Evolutionary conservation across 306 rosid species (phyloP), one percentile per base, ranked within the genome.

Genomic region (Cicer chorassanicum): DNA sequence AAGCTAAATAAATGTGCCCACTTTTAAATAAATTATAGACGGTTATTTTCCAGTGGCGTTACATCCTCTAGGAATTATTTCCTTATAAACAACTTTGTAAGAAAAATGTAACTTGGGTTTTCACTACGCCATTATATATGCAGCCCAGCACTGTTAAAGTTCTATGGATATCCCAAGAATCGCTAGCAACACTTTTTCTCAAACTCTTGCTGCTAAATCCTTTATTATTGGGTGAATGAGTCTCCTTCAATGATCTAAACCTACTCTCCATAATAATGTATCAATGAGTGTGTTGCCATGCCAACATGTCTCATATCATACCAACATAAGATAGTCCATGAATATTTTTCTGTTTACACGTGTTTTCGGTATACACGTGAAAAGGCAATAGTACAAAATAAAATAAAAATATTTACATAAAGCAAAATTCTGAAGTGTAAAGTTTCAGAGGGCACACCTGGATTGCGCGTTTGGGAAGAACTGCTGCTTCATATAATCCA

Each of bases 381-480:
- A 45, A 45, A 45, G 4, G 51, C 12, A 45, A 10, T 12, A 45
- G 14, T 45, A 4, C 1, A 45, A 45, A 11, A 8, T 11, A 29
- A 29, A 29, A 29, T 11, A 4, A 45, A 45, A 11, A 45, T 45
- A 10, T 10, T 49, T 59, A 65, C 48, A 43, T 7, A 15, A 70
- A 50, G 45, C 45, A 57, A 60, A 36, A 76, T 36, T 77, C 34
- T 73, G 11, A 42, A 70, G 45, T 65, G 70, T 19, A 40, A 46
- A 41, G 69, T 44, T 75, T 72, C 53, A 67, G 63, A 72, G 69
- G 16, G 10, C 82, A 71, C 19, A 94, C 98, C 94, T 94, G 98
- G 78, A 94, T 94, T 38, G 97, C 98, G 67, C 98, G 91, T 89
- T 93, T 93, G 19, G 97, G 97, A 68, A 93, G 87, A 84, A 84